Base-by-base conservation (phyloP, 306 rosid species). In the Betula pendula region DNA sequence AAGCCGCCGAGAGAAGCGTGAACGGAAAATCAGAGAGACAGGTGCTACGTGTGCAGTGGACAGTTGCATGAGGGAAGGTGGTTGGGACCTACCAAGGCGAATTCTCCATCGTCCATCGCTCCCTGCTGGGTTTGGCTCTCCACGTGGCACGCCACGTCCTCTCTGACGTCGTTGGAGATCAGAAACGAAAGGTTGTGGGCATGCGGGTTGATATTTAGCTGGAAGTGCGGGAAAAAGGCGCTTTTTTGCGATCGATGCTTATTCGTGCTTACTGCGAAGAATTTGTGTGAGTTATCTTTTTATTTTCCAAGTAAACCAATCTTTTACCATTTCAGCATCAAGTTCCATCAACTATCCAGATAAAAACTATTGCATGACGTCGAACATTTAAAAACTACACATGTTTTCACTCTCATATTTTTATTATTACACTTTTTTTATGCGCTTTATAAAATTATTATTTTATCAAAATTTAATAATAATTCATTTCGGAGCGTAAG, bases 1-100 rank as follows among this genome's bases (percentile, higher is more conserved):
- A 79, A 81, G 47, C 69, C 69, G 75, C 45, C 84, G 80, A 74
- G 89, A 68, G 86, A 88, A 87, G 70, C 82, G 90, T 81, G 85
- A 35, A 77, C 25, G 25, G 56, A 70, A 40, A 48, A 43, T 53
- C 24, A 50, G n/a, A 12, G 66, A 14, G 58, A 53, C 29, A 71
- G 80, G 81, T 68, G 88, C 76, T 76, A 82, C 89, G 77, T 84
- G 88, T 85, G 55, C 85, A 56, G 47, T 63, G 38, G 63, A 25
- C 19, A 75, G 3, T 68, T 81, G 80, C 82, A 81, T 75, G 82
- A 78, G 45, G 16, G 14, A 2, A 11, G 24, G 77, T 24, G 24
- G 2, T 75, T 50, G 80, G 85, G 88, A 35, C 80, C 84, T 70
- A 20, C 16, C 48, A 1, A 1, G 11, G 5, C 4, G 50, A 44